Base-by-base conservation (phyloP, 2,329 filamentous ascomycete species). In the Sordariomycetes sp. region DNA sequence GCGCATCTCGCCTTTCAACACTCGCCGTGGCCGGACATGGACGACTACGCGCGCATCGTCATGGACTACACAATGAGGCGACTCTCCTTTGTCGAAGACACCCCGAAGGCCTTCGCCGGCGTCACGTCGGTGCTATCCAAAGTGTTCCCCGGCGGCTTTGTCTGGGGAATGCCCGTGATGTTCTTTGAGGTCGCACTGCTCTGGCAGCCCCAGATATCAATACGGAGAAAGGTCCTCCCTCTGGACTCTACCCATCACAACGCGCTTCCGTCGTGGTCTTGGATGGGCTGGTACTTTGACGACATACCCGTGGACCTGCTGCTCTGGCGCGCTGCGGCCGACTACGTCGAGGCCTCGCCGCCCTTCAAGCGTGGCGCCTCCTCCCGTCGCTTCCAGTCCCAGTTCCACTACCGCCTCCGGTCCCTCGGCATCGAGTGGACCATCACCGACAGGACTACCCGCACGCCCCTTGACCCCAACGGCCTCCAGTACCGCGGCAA, bases 211-310 rank as follows among this genome's bases (percentile, higher is more conserved):
- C 68, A 73, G 53, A 72, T 74, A 18, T 74, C 72, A 2, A 72
- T 76, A 32, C 68, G 73, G 28, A 67, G 74, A 20, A 59, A 60
- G 32, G 52, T 58, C 6, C 57, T 62, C 40, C 53, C 53, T 1
- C n/a, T 55, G 8, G 53, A 43, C 10, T 50, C 53, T n/a, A 50
- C 58, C 6, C 32, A 50, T 8, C 55, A 54, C 16, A 57, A 60
- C n/a, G 57, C 60, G 4, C 65, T 76, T 6, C 74, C 74, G 0
- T 74, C 72, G 3, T 77, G 74, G 74, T 74, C 73, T 34, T 77
- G 74, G 74, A 72, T 77, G 70, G 74, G 74, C 24, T 77, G 74
- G 74, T 75, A 73, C 70, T 75, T 74, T 58, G 74, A 76, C 59
- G 72, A 70, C 32, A 67, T 76, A 16, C 69, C 74, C 6, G 71